A percentile compares a stretch with the other conserved stretches of the same genome.
phyloP scores from a whole-genome alignment of 2,329 filamentous ascomycete species.

The Talaromyces albobiverticillius region DNA sequence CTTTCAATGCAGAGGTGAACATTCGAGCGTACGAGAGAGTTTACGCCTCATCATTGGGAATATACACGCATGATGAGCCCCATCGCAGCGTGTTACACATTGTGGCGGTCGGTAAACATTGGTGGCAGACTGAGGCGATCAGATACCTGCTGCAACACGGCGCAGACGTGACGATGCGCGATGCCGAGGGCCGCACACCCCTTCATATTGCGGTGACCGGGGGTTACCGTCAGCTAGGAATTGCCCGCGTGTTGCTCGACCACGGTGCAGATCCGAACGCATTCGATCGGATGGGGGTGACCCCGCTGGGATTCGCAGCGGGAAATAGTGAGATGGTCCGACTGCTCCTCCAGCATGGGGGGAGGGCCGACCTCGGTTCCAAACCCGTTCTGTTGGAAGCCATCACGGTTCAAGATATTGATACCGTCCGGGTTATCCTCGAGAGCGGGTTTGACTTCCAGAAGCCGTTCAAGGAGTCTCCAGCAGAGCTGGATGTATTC shows the following conservation, averaged over 20 bases:
- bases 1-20: background rate
- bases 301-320: background rate
- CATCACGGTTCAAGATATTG: conserved; percentile 1
- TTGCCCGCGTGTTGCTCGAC: conserved; percentile 6
- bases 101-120: background rate
- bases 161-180: background rate
- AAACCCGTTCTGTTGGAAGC: conserved; percentile 1
- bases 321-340: background rate
- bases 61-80: background rate
- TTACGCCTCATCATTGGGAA: background rate
- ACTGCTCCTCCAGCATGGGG: background rate
- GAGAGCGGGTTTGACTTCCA: background rate
- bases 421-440: background rate
- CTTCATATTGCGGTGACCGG: conserved; percentile 9
- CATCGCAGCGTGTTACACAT: conserved; percentile 16
- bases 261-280: background rate
- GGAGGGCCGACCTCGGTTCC: conserved; percentile 14
- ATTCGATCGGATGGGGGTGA: background rate
- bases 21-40: conserved; percentile 1
- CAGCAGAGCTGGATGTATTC: background rate
- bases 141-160: background rate
- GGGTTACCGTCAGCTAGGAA: conserved; percentile 15
- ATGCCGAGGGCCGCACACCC: background rate
- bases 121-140: conserved; percentile 4
- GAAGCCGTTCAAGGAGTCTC: background rate